Evolutionary conservation across 768 basidiomycete genomes (phyloP).

Genomic region (Boletus tylopilopsis): DNA sequence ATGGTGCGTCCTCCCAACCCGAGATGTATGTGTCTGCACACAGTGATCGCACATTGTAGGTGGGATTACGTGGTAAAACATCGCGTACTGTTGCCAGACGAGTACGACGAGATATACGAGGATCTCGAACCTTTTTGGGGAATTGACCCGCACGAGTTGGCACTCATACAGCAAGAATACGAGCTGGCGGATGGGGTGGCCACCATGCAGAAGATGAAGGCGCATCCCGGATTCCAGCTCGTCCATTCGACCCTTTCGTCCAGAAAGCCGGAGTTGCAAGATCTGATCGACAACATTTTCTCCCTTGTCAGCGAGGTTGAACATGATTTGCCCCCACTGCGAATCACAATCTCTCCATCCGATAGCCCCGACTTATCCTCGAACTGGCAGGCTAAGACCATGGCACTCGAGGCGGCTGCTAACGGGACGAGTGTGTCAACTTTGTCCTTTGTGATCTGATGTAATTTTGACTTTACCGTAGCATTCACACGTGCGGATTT

Average conservation of each 20-base stretch:
- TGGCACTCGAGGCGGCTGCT: constrained; percentile 26
- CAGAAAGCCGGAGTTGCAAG: no score
- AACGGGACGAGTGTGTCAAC: constrained; percentile 25
- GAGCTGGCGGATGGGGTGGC: constrained; percentile 15
- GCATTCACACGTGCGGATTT: constrained; percentile 30
- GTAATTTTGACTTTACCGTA: constrained; percentile 2
- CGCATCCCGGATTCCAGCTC: constrained; percentile 10
- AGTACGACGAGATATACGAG: constrained; percentile 43
- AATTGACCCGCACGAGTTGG: constrained; percentile 29
- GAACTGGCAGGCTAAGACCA: constrained; percentile 20
- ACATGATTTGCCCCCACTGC: constrained; percentile 29
- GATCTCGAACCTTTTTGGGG: constrained; percentile 38
- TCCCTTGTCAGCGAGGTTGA: constrained; percentile 26
- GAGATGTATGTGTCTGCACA: neutral
- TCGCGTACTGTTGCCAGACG: constrained; percentile 40
- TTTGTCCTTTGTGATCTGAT: neutral
- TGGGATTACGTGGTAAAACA: constrained; percentile 41
- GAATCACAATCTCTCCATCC: constrained; percentile 27
- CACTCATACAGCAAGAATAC: constrained; percentile 12
- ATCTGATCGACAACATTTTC: constrained; percentile 16
- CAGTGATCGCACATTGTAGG: constrained; percentile 26
- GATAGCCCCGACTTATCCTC: constrained; percentile 31
- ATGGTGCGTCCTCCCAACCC: constrained; percentile 27
- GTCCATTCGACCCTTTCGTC: constrained; percentile 13
- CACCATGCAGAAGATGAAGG: constrained; percentile 23